A percentile compares a stretch with the other conserved stretches of the same genome.
These are phyloP conservation scores for Cyamopsis tetragonoloba DNA, from an alignment of 306 rosid species.

Conservation along the genomic window DNA sequence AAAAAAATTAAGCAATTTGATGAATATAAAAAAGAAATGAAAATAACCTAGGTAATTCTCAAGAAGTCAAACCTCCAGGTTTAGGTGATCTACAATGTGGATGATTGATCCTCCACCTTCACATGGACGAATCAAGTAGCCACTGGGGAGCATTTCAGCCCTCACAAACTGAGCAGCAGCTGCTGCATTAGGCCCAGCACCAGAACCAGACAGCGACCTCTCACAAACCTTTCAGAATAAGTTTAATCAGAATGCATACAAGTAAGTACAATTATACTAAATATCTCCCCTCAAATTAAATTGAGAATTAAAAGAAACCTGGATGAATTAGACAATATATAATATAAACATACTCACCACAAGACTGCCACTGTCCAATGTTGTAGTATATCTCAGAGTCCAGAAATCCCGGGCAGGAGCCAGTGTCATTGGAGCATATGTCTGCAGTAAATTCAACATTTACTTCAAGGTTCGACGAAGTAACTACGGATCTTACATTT, in stretches of 20 bases:
- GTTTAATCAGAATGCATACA: conserved; percentile 12
- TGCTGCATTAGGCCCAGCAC: conserved; percentile 74
- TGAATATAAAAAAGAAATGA: not conserved
- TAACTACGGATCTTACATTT: not conserved
- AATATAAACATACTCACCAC: conserved; percentile 68
- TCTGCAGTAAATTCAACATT: conserved; percentile 39
- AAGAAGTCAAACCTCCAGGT: conserved; percentile 70
- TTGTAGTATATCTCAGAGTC: conserved; percentile 93
- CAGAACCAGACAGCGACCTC: conserved; percentile 95
- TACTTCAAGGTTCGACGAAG: not conserved
- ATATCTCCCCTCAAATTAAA: too few relatives aligned
- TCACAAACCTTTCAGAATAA: conserved; percentile 70
- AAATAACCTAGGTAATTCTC: not conserved
- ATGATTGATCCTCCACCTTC: conserved; percentile 99
- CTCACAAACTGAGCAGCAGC: conserved; percentile 84
- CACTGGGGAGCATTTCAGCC: conserved; percentile 89
- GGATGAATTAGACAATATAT: not conserved
- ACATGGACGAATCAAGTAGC: conserved; percentile 91
- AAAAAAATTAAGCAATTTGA: conserved; percentile 14
- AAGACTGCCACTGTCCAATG: conserved; percentile 87
- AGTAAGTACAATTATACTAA: not conserved
- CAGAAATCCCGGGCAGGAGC: conserved; percentile 99
- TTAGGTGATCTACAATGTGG: conserved; percentile 93
- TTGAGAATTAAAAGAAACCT: not conserved
- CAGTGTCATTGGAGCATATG: conserved; percentile 87